A percentile compares a stretch with the other conserved stretches of the same genome.
Evolutionary conservation across 352 stramenopile species (phyloP).

Genomic region (Pythium biforme): DNA sequence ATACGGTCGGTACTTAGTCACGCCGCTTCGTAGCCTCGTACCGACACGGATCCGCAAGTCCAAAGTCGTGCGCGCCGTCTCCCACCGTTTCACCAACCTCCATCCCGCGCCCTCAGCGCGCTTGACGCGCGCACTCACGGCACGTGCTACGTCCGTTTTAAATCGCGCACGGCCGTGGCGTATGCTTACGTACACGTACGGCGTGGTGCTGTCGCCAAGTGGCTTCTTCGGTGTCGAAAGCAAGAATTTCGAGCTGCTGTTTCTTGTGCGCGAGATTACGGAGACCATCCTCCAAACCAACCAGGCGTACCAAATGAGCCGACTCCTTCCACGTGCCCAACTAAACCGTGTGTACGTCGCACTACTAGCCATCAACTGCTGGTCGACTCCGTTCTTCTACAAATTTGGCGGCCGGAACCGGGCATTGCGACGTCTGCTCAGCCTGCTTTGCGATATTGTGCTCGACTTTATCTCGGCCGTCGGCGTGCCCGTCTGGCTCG

Average conservation of each 20-base stretch:
- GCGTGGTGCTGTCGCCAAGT: neutral
- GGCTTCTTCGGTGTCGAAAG: slow-evolving; percentile 10
- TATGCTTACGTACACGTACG: neutral
- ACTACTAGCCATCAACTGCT: slow-evolving; percentile 21
- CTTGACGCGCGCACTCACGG: neutral
- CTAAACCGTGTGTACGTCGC: slow-evolving; percentile 19
- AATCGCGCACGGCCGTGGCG: neutral
- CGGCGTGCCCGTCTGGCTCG: slow-evolving; percentile 4
- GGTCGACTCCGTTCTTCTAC: slow-evolving; percentile 14
- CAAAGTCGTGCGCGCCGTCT: neutral
- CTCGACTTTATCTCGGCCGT: slow-evolving; percentile 16
- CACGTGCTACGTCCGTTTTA: neutral
- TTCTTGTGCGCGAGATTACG: slow-evolving; percentile 14
- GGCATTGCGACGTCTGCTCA: slow-evolving; percentile 9
- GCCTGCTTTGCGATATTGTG: slow-evolving; percentile 8
- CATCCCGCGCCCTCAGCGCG: neutral
- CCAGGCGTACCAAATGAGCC: slow-evolving; percentile 21
- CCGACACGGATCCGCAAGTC: neutral
- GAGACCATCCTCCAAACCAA: slow-evolving; percentile 13
- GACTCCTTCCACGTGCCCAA: slow-evolving; percentile 2
- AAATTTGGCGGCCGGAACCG: neutral
- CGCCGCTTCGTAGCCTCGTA: neutral
- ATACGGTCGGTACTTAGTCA: slow-evolving; percentile 1
- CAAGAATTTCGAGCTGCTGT: slow-evolving; percentile 17
- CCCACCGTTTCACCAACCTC: neutral